Evolutionary conservation across 306 rosid species (phyloP), one percentile per base, ranked within the genome.

Genomic region (Trifolium pratense): DNA sequence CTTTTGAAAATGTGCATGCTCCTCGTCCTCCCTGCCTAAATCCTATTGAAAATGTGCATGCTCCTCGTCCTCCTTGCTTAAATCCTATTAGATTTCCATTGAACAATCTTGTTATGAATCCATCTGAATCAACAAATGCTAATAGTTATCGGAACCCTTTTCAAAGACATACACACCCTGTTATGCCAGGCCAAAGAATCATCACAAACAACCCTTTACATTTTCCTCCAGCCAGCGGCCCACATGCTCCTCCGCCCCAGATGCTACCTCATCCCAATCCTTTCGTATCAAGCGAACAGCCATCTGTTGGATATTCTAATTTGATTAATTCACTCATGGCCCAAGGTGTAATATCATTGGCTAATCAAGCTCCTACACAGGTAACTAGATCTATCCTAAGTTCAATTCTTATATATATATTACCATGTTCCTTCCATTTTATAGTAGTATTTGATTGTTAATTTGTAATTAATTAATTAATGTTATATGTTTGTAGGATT

Each of bases 301-400:
- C 90, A 0, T 71, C 86, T 65, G 80, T 80, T 81, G 84, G 84
- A 60, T 90, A 76, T 77, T 66, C 89, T 81, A 87, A 86, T 75
- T 87, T 93, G 80, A 79, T 89, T 64, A 80, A 53, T 81, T 82
- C 97, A 76, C 97, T 91, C n/a, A 81, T 93, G 96, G 87, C 98
- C 75, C 92, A 89, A 84, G 98, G 98, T 56, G 82, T 93, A 75
- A 88, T 91, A 85, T 86, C 98, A 15, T 81, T 91, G 85, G 56
- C 75, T 58, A 88, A 82, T 66, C 87, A 87, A 68, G 66, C 85
- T 34, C 72, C 93, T 31, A 53, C 39, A 60, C 98, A 87, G 97
- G 98, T 93, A 88, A 48, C 58, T 72, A 70, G 39, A 85, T 48
- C 71, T 59, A 26, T 66, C 91, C 29, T 85, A 85, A 46, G 87